These are phyloP conservation scores for Malassezia globosa DNA, from an alignment of 1,284 basidiomycete species.

Conservation along the genomic window DNA sequence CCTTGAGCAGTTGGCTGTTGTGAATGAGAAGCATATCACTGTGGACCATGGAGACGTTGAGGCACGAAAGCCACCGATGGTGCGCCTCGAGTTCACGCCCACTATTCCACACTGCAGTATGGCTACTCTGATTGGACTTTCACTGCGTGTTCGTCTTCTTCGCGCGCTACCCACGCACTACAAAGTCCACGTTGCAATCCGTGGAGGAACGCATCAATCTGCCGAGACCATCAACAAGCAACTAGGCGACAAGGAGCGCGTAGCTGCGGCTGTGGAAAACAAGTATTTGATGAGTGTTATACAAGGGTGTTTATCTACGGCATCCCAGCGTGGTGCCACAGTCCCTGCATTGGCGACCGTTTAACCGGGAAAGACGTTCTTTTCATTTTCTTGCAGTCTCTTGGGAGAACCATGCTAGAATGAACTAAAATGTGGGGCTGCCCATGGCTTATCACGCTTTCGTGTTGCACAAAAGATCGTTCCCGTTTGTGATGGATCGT, in stretches of 20 bases:
- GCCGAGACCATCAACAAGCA: constrained; percentile 95
- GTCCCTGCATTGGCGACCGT: background rate
- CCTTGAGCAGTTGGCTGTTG: constrained; percentile 91
- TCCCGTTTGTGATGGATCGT: constrained; percentile 35
- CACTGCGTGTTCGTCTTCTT: constrained; percentile 78
- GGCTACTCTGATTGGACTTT: constrained; percentile 91
- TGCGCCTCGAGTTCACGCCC: constrained; percentile 61
- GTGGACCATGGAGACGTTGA: constrained; percentile 50
- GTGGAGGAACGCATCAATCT: constrained; percentile 88
- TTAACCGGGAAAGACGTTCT: background rate
- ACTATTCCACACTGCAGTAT: constrained; percentile 97
- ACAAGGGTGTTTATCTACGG: constrained; percentile 66
- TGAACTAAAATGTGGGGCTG: too few relatives aligned
- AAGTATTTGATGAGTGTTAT: constrained; percentile 72
- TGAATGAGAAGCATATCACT: constrained; percentile 74
- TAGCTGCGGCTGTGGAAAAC: constrained; percentile 93
- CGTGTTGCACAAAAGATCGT: constrained; percentile 5
- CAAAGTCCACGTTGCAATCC: constrained; percentile 86
- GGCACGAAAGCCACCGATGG: constrained; percentile 47
- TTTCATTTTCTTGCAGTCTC: too few relatives aligned
- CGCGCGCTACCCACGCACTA: constrained; percentile 80
- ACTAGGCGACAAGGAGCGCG: constrained; percentile 94
- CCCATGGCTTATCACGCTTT: too few relatives aligned
- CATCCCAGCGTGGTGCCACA: constrained; percentile 47
- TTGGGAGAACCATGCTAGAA: too few relatives aligned